Evolutionary conservation across 306 rosid genomes (phyloP).

Genomic region (Potentilla sterilis): DNA sequence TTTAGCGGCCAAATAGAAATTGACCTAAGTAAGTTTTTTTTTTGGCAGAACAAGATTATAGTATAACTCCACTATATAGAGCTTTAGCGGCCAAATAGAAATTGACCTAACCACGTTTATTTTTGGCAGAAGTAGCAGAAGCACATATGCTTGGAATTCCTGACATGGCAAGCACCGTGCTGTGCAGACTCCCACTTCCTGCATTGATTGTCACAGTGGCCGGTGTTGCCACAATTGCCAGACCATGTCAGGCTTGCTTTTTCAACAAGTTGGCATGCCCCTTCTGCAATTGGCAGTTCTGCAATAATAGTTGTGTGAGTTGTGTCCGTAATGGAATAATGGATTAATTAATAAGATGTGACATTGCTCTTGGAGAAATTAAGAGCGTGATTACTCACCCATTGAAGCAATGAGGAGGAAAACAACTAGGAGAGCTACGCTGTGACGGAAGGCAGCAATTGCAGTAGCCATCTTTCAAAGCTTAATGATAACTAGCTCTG

Average conservation of each 20-base stretch:
- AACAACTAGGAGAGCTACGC: neutral
- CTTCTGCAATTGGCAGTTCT: neutral
- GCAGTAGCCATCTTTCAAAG: neutral
- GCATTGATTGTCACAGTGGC: slow-evolving; percentile 6
- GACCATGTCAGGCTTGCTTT: slow-evolving; percentile 15
- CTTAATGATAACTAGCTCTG: too few relatives aligned
- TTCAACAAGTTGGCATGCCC: neutral
- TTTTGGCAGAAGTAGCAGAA: slow-evolving; percentile 17
- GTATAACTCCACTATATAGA: too few relatives aligned
- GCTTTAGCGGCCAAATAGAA: too few relatives aligned
- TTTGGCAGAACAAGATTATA: too few relatives aligned
- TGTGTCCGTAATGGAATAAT: too few relatives aligned
- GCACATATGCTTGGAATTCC: slow-evolving; percentile 17
- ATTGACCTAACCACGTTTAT: too few relatives aligned
- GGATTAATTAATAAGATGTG: too few relatives aligned
- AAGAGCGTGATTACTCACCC: too few relatives aligned
- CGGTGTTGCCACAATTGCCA: neutral
- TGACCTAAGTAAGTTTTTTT: too few relatives aligned
- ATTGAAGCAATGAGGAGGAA: neutral
- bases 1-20: too few relatives aligned
- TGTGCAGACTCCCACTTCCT: neutral
- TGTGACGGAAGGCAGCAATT: neutral
- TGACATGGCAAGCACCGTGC: slow-evolving; percentile 13
- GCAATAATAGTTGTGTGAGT: neutral
- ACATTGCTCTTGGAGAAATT: too few relatives aligned